phyloP scores from a whole-genome alignment of 306 rosid species.

The Delonix regia region DNA sequence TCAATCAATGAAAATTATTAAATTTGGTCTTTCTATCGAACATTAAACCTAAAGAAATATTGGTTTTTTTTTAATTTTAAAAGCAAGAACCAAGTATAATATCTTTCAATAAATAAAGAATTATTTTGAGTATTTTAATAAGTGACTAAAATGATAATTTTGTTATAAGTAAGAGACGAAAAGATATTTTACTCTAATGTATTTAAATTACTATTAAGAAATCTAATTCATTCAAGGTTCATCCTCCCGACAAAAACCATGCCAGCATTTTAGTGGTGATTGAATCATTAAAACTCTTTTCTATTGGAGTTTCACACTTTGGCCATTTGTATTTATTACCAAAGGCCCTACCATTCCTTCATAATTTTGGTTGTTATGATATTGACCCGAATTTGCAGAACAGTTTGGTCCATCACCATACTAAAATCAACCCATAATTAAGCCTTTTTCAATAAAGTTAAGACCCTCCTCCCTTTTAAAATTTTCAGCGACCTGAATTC shows the following conservation, averaged over 20 bases:
- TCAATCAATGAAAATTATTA: too few relatives aligned
- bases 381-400: constrained; percentile 31
- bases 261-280: too few relatives aligned
- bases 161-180: too few relatives aligned
- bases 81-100: too few relatives aligned
- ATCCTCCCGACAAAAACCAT: background rate
- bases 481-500: constrained; percentile 16
- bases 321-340: constrained; percentile 14
- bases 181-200: too few relatives aligned
- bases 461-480: background rate
- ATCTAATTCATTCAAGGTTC: background rate
- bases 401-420: constrained; percentile 39
- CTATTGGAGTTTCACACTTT: background rate
- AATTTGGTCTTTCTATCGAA: too few relatives aligned
- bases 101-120: too few relatives aligned
- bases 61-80: too few relatives aligned
- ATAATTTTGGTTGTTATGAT: constrained; percentile 45
- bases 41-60: too few relatives aligned
- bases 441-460: constrained; percentile 25
- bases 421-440: constrained; percentile 33
- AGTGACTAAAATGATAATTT: too few relatives aligned
- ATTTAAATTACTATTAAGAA: background rate
- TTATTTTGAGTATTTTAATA: too few relatives aligned
- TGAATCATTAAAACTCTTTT: background rate
- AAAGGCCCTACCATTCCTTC: constrained; percentile 25